These are phyloP conservation scores for Colletotrichum phormii DNA, from an alignment of 2,329 filamentous ascomycete species.

Conservation along the genomic window DNA sequence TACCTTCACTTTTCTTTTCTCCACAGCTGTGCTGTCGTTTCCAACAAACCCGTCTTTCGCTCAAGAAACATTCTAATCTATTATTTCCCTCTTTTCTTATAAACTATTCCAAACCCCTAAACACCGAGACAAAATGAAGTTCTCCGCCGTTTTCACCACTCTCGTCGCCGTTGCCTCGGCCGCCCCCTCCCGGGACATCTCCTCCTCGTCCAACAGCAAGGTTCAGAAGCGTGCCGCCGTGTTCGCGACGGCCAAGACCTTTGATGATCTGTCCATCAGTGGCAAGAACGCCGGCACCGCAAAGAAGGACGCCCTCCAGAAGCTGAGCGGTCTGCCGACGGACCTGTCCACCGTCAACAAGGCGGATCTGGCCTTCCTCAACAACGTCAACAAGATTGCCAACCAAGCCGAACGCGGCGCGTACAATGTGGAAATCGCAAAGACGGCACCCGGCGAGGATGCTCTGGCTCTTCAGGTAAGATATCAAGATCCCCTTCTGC, in stretches of 20 bases:
- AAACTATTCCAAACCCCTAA: not conserved
- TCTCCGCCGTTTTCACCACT: conserved; percentile 45
- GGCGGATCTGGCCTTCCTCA: conserved; percentile 60
- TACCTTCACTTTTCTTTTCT: conserved; percentile 17
- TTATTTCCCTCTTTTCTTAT: conserved; percentile 17
- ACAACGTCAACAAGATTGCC: conserved; percentile 62
- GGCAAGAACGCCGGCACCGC: conserved; percentile 58
- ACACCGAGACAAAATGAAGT: conserved; percentile 45
- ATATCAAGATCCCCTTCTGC: not conserved
- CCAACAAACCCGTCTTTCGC: conserved; percentile 14
- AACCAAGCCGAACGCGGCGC: conserved; percentile 64
- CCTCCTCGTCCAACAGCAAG: conserved; percentile 34
- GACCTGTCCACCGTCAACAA: conserved; percentile 57
- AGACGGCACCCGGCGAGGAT: conserved; percentile 55
- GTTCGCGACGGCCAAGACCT: conserved; percentile 48
- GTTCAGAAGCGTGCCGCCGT: conserved; percentile 42
- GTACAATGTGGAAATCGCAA: conserved; percentile 64
- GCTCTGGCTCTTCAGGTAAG: conserved; percentile 60
- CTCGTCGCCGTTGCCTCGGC: conserved; percentile 45
- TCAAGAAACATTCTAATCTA: conserved; percentile 25
- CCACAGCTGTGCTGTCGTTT: conserved; percentile 29
- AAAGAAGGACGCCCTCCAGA: conserved; percentile 54
- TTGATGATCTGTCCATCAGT: conserved; percentile 60
- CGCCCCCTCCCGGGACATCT: conserved; percentile 11
- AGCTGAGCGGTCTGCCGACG: conserved; percentile 50